Base-by-base conservation (phyloP, 2,329 filamentous ascomycete species). In the Penicillium sp. region DNA sequence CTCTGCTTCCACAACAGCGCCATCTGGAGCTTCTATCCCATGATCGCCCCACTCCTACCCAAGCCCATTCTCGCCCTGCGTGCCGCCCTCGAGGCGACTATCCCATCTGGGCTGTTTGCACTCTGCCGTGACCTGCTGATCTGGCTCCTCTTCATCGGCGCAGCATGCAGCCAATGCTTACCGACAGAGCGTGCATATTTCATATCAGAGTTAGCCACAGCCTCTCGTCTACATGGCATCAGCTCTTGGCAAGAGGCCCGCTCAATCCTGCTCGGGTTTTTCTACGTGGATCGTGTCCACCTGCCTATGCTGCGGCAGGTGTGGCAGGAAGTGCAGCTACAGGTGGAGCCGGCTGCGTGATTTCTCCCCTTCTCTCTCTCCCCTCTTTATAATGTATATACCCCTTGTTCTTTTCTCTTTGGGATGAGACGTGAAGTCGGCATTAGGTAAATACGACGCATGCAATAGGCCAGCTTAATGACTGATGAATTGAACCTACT, bases 21-120 rank as follows among this genome's bases (percentile, higher is more conserved):
- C 20, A 69, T 71, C 49, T 72, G 69, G 69, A 63, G 61, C 42
- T 71, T 71, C 47, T 71, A 71, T 51, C 69, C 69, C 1, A 55
- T 60, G 41, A 54, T 69, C 15, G 68, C 54, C 2, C 66, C 66
- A 1, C 56, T 72, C 0, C 66, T 72, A 15, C 63, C 65, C 8
- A 63, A 65, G 43, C 68, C 69, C 1, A 63, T 72, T 23, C 52
- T 61, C 23, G 63, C 60, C 3, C 60, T 72, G 10, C 66, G 66
- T 32, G 46, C 54, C 6, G 65, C 68, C 3, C 59, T 72, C 2
- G 66, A 65, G 46, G 56, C 50, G 10, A 68, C 67, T 6, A 66
- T 71, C 33, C 54, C 59, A 8, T 50, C 64, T 0, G 67, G 66
- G 1, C 57, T 63, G 29, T 71, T 66, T 53, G 56, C 59, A 29